Evolutionary conservation across 108 stramenopile genomes (phyloP), one percentile per base, ranked within the genome.

Genomic region (Fistulifera solaris): DNA sequence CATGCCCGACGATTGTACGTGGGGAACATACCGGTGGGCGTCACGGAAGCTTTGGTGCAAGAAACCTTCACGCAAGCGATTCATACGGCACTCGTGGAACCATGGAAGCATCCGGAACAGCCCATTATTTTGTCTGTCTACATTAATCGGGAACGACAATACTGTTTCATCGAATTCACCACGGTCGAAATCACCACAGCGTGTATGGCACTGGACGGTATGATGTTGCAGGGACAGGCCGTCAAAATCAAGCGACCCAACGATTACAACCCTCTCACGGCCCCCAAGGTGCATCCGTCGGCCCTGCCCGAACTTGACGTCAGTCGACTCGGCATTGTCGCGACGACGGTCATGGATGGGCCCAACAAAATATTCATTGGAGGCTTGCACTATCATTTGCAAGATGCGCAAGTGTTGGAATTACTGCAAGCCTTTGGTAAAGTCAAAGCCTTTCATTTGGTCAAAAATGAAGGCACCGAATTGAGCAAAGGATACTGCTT

Each of bases 351-450:
- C n/a, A 78, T 76, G 18, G 98, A 98, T 71, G 89, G 96, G 24
- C 96, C 96, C 40, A 89, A 97, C 72, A 99, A 98, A 75, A 78
- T 99, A n/a, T 99, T 99, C 61, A 83, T 99, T 51, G 96, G 98
- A 14, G 98, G 98, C 12, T 73, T 99, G 24, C 96, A 96, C 12
- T 94, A 98, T 62, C 91, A 98, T 58, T 66, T 99, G 41, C 68
- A 71, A 6, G 97, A 97, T 40, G 70, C 78, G 25, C 93, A 98
- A 71, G 88, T 98, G 3, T 58, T 84, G 52, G 95, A 99, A 73
- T 71, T 99, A 42, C 65, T 99, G 42, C 56, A 70, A 50, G 89
- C 96, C 0, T 98, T 95, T 68, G 98, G 98, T 1, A 59, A 81
- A 49, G 73, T 92, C 47, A 81, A 83, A 66, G 81, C 95, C 8